Evolutionary conservation across 305 asterid species (phyloP), one percentile per base, ranked within the genome.

Genomic region (Fraxinus velutina): DNA sequence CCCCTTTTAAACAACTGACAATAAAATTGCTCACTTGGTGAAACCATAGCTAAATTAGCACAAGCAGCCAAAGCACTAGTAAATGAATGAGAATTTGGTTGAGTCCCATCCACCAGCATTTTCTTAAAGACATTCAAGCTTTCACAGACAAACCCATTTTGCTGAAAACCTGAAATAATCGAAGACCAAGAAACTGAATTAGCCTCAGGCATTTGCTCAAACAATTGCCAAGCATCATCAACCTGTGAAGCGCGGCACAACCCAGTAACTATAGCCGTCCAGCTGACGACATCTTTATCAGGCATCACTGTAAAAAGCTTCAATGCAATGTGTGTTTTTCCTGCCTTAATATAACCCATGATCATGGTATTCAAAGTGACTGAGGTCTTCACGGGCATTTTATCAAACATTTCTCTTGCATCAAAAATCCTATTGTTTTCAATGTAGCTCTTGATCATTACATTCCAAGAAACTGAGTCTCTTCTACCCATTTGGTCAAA

Each of bases 251-350:
- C 79, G 2, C 62, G 81, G 19, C 81, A 83, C 0, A 83, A 30
- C 5, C 81, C 81, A 1, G 84, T 21, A 72, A 80, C 68, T 60
- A 80, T 39, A 1, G 77, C 80, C 15, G 85, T 81, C 85, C 85
- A 78, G 80, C 81, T 85, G 22, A 81, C 81, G 44, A 62, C 83
- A 74, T 78, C 81, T 64, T 73, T 81, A 17, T 78, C 68, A 15
- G 85, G 86, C 84, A 77, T 80, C 21, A 77, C 60, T 15, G 73
- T 33, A 79, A 83, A 83, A 19, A 83, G 80, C 85, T 83, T 83
- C 70, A 78, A 15, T 4, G 83, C 80, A 32, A 79, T 39, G 47
- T 79, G 24, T 2, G 44, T 73, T 75, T 60, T 70, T 1, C 76
- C 57, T 0, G 64, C 39, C 30, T 27, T 71, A 12, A 52, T 60